Evolutionary conservation across 2,329 filamentous ascomycete species (phyloP), one percentile per base, ranked within the genome.

Genomic region (Colletotrichum viniferum): DNA sequence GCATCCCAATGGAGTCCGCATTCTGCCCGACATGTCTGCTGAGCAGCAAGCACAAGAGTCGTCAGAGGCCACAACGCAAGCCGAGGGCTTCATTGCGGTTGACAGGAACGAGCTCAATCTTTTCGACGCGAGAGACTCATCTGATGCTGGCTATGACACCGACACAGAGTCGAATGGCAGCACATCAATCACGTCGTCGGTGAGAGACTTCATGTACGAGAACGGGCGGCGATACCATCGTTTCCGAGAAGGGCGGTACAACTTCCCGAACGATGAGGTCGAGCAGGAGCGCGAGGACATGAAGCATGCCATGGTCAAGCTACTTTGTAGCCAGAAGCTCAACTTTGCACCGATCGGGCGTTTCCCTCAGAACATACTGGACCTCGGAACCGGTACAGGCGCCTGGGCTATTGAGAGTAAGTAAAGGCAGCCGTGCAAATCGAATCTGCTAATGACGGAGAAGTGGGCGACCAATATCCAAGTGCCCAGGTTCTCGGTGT

Each of bases 171-270:
- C 81, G 58, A 84, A 83, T 21, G 84, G 78, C 36, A 85, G 83
- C 67, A 86, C 84, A 13, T 85, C 84, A 12, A 79, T 84, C 12
- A 80, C 81, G 58, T 86, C 84, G 4, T 83, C 82, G 48, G 83
- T 90, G 28, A 83, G 87, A 58, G 86, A 91, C 76, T 92, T 86
- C 77, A 79, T 82, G 14, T 87, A 85, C 74, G 89, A 91, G 78
- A 91, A 92, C 78, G 90, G 90, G n/a, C 85, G 90, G 28, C 85
- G 90, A 30, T 92, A 92, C 74, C 90, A 91, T 78, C 85, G 85
- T 56, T 90, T 89, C 78, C 84, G 89, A 21, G 88, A 90, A 72
- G 90, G 89, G 7, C 79, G 81, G 13, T 92, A 92, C 78, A 88
- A 88, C 70, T 90, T 92, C 65, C 90, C 91, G 30, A 92, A 92